Conservation (phyloP, 2,329 filamentous ascomycete species). For the Colletotrichum siamense region DNA sequence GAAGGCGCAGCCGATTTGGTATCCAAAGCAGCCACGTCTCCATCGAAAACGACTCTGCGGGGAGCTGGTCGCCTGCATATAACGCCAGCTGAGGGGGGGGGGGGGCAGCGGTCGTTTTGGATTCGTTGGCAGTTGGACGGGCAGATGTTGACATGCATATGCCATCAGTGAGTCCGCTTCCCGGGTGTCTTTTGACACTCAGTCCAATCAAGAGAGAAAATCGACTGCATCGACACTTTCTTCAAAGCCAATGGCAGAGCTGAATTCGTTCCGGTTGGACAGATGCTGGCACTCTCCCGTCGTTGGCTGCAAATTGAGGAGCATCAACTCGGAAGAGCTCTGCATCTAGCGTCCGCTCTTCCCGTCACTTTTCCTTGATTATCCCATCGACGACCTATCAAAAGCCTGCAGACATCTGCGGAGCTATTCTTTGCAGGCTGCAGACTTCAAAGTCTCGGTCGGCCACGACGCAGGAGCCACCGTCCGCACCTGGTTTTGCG, state of each 20-base stretch:
- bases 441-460: not conserved
- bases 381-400: not conserved
- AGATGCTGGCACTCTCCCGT: accelerated
- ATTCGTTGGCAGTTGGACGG: not conserved
- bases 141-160: not conserved
- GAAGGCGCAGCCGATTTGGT: not conserved
- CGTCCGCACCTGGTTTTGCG: not conserved
- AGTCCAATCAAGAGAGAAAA: not conserved
- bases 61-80: not conserved
- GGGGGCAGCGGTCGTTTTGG: not conserved
- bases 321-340: not conserved
- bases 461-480: not conserved
- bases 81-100: not conserved
- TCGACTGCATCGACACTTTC: not conserved
- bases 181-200: not conserved
- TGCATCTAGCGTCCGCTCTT: not conserved
- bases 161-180: not conserved
- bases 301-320: not conserved
- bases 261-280: not conserved
- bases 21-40: not conserved
- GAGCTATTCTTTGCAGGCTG: not conserved
- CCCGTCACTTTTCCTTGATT: not conserved
- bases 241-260: not conserved
- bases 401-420: not conserved
- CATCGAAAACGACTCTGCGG: not conserved